Conservation (phyloP, 345 rosid genomes). For the Citrus glauca region DNA sequence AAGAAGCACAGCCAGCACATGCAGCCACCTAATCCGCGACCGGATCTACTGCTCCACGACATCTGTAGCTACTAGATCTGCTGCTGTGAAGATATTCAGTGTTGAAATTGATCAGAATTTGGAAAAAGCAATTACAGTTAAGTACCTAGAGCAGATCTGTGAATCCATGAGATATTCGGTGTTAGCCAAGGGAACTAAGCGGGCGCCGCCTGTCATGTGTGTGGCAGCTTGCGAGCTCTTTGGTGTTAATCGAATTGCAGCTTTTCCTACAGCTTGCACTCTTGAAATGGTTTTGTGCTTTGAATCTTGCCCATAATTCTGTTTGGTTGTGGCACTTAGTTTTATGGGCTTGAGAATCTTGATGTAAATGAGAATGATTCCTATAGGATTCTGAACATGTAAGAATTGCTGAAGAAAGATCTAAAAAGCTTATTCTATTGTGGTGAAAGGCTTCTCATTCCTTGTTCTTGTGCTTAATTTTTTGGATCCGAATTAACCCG, state of each 20-base stretch:
- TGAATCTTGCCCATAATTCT: neutral
- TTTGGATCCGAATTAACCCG: too few relatives aligned
- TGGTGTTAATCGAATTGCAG: conserved; percentile 74
- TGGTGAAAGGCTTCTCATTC: neutral
- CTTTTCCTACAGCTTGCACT: conserved; percentile 96
- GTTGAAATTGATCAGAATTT: conserved; percentile 75
- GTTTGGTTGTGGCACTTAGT: neutral
- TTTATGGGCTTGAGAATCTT: neutral
- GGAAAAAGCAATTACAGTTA: conserved; percentile 66
- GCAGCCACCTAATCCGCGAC: too few relatives aligned
- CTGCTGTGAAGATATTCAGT: too few relatives aligned
- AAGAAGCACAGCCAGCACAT: too few relatives aligned
- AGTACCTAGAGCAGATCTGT: conserved; percentile 67
- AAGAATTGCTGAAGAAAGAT: neutral
- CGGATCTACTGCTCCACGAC: too few relatives aligned
- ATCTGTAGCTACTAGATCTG: too few relatives aligned
- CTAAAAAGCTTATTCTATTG: neutral
- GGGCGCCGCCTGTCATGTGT: conserved; percentile 97
- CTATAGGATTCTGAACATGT: neutral
- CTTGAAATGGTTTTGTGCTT: conserved; percentile 57
- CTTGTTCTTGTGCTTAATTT: neutral
- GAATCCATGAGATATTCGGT: conserved; percentile 96
- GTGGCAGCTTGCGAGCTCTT: conserved; percentile 86
- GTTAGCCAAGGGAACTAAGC: conserved; percentile 75
- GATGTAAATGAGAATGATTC: neutral